A percentile compares a stretch with the other conserved stretches of the same genome.
Conservation (phyloP, 768 basidiomycete genomes). For the Phanerodontia chrysosporium region DNA sequence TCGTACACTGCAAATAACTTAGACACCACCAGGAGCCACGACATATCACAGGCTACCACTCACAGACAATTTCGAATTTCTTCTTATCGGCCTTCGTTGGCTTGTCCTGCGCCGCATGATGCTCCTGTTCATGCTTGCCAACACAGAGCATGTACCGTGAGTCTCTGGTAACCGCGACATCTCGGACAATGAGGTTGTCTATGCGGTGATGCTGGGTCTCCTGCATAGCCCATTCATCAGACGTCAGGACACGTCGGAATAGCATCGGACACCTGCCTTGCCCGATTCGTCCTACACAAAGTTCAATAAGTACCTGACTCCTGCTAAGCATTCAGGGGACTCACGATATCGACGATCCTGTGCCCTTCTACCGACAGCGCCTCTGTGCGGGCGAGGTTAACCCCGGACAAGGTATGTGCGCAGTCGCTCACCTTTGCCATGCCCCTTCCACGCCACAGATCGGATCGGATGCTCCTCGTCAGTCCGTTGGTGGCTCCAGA, state of each 20-base stretch:
- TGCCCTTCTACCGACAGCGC: neutral
- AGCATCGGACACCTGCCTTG: neutral
- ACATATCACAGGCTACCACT: neutral
- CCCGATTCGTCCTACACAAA: neutral
- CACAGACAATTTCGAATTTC: neutral
- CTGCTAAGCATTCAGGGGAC: neutral
- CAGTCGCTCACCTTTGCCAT: neutral
- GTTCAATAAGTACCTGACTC: neutral
- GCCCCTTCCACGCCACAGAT: neutral
- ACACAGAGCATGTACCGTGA: slow-evolving; percentile 3
- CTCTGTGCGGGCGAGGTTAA: neutral
- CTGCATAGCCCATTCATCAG: neutral
- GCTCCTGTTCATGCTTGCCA: neutral
- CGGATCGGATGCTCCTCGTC: neutral
- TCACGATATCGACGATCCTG: neutral
- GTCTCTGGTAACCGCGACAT: slow-evolving; percentile 1
- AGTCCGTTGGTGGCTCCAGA: neutral
- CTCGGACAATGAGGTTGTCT: neutral
- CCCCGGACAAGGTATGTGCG: too few relatives aligned
- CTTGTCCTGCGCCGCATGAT: neutral
- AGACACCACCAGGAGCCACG: neutral
- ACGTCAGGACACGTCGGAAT: too few relatives aligned
- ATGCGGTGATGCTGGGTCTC: neutral
- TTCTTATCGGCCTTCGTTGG: neutral
- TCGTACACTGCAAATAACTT: slow-evolving; percentile 2